A percentile compares a stretch with the other conserved stretches of the same genome.
Evolutionary conservation across 1,284 basidiomycete genomes (phyloP).

Genomic region (Neotropicomus parvogracilis): DNA sequence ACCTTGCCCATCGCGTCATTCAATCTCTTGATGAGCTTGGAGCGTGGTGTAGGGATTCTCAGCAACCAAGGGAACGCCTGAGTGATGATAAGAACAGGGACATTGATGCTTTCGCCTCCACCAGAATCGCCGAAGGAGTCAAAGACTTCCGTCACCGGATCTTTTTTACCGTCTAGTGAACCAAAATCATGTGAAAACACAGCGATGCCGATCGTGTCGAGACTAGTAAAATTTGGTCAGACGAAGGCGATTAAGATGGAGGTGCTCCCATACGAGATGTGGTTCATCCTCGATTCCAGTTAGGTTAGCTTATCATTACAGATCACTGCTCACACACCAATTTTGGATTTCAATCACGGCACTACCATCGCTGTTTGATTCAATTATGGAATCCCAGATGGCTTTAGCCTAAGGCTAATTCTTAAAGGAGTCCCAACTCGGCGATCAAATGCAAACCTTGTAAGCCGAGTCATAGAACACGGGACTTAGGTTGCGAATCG

Average conservation of each 20-base stretch:
- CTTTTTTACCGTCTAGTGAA: conserved; percentile 46
- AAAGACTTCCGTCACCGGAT: conserved; percentile 44
- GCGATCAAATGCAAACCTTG: conserved; percentile 18
- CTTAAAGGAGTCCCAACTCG: not conserved
- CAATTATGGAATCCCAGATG: conserved; percentile 47
- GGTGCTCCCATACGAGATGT: conserved; percentile 22
- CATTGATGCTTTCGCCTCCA: conserved; percentile 22
- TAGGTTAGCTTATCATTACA: conserved; percentile 23
- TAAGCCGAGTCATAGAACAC: conserved; percentile 42
- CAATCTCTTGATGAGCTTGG: conserved; percentile 36
- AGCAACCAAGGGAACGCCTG: conserved; percentile 43
- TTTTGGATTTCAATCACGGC: conserved; percentile 50
- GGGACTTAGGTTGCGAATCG: conserved; percentile 37
- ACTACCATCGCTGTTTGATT: conserved; percentile 29
- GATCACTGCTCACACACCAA: conserved; percentile 45
- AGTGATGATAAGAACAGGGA: conserved; percentile 40
- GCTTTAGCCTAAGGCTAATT: conserved; percentile 40
- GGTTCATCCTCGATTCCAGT: conserved; percentile 26
- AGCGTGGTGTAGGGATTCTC: conserved; percentile 42
- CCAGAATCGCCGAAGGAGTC: conserved; percentile 35
- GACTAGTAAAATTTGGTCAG: conserved; percentile 36
- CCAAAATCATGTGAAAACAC: conserved; percentile 60
- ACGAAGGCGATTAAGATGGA: conserved; percentile 8
- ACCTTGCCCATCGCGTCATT: conserved; percentile 43
- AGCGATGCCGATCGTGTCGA: conserved; percentile 57